Base-by-base conservation (phyloP, 441 rosid species). In the Pelargonium cotyledonis region DNA sequence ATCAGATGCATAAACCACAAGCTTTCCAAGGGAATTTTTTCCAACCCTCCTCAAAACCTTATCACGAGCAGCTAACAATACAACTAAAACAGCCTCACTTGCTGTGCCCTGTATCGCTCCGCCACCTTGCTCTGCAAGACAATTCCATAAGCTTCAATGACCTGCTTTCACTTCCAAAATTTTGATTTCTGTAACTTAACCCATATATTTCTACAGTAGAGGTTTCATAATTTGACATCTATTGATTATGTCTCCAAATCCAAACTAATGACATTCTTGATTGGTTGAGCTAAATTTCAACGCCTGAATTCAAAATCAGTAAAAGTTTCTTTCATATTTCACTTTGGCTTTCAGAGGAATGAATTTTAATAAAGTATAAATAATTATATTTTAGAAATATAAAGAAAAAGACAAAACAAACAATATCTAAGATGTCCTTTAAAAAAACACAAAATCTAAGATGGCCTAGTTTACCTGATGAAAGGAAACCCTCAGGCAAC, bases 21-120 rank as follows among this genome's bases (percentile, higher is more conserved):
- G 94, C 80, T 82, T 90, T 62, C 75, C 74, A 63, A 90, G 86
- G 65, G 81, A 73, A 72, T 58, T 62, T 77, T 80, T 88, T 62
- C 92, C 92, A 46, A 80, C 72, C 70, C 65, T 79, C 73, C 79
- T 75, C 76, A 85, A 73, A 16, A 80, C 71, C 70, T 76, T 76
- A 75, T 88, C 91, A 60, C 94, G 89, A 67, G 97, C 98, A 70
- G 97, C 94, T 76, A 88, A 70, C 44, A 90, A 74, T 14, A 81
- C 91, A 66, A 88, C 94, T 12, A 90, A 84, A 70, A 90, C 78
- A 79, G 96, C 92, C 83, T 92, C 98, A 82, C 96, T 85, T 63
- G 87, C 96, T 8, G 98, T 90, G 38, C 88, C 98, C 76, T 90
- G 96, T 66, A 93, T 88, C 73, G 90, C 97, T 53, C 96, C 98